Percentiles rank a stretch among this genome's conserved stretches.
Conservation (phyloP, 2,329 filamentous ascomycete genomes). For the Cercospora beticola region DNA sequence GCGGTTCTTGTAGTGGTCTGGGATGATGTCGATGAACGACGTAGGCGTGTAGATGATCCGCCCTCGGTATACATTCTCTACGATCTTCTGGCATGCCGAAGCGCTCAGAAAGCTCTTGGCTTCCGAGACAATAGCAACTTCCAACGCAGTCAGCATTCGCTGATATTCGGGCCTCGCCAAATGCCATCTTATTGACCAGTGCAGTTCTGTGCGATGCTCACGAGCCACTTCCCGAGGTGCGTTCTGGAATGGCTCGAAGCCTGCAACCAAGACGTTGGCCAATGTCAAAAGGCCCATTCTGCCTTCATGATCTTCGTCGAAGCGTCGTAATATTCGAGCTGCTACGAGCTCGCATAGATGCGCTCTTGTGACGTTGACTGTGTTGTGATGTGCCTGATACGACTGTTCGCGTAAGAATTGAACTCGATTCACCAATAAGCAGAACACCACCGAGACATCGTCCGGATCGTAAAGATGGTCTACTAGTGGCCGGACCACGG, state of each 20-base stretch:
- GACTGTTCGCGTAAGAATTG: conserved; percentile 78
- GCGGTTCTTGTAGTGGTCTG: conserved; percentile 81
- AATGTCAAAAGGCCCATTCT: conserved; percentile 69
- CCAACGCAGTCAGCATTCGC: conserved; percentile 70
- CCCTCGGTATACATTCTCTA: conserved; percentile 78
- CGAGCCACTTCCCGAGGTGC: conserved; percentile 66
- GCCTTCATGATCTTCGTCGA: conserved; percentile 74
- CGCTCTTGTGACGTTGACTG: conserved; percentile 75
- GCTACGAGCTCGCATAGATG: conserved; percentile 78
- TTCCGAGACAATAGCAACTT: conserved; percentile 79
- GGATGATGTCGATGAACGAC: conserved; percentile 77
- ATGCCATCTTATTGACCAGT: conserved; percentile 46
- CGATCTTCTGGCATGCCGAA: conserved; percentile 76
- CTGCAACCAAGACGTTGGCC: conserved; percentile 76
- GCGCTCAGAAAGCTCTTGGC: conserved; percentile 76
- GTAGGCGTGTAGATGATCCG: conserved; percentile 80
- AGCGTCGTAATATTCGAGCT: conserved; percentile 72
- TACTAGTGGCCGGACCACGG: conserved; percentile 77
- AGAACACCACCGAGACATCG: conserved; percentile 82
- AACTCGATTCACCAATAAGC: conserved; percentile 75
- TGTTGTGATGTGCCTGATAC: conserved; percentile 73
- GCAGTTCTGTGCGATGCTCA: conserved; percentile 52
- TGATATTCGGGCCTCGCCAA: conserved; percentile 49
- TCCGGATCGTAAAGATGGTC: conserved; percentile 77
- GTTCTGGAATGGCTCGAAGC: conserved; percentile 83